Percentiles rank a stretch among this genome's conserved stretches.
These are phyloP conservation scores for Verruconis gallopava DNA, from an alignment of 2,329 filamentous ascomycete species.

Conservation along the genomic window DNA sequence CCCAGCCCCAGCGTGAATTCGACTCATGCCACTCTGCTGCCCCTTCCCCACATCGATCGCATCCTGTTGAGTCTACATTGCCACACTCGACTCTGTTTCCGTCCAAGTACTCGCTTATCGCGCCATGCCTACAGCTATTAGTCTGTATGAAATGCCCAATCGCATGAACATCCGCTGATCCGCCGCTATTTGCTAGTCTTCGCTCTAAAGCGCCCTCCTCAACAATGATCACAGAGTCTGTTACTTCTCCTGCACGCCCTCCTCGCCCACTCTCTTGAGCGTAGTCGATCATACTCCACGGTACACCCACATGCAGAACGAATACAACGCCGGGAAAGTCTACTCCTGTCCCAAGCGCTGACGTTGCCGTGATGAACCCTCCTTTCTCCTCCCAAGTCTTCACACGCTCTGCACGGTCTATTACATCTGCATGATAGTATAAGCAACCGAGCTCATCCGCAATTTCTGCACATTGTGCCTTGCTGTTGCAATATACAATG, in stretches of 20 bases:
- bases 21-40: background rate
- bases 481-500: conserved; percentile 14
- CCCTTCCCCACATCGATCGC: conserved; percentile 8
- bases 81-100: conserved; percentile 4
- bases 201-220: conserved; percentile 10
- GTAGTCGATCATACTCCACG: conserved; percentile 12
- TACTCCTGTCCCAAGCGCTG: conserved; percentile 13
- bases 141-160: conserved; percentile 7
- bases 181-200: background rate
- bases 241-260: conserved; percentile 3
- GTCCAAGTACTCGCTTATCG: conserved; percentile 11
- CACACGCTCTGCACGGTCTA: conserved; percentile 11
- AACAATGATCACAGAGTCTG: conserved; percentile 10
- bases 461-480: conserved; percentile 11
- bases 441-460: conserved; percentile 10
- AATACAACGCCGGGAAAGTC: conserved; percentile 14
- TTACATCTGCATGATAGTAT: conserved; percentile 12
- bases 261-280: conserved; percentile 10
- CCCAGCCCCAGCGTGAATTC: conserved; percentile 5
- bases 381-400: conserved; percentile 9
- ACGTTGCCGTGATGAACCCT: conserved; percentile 15
- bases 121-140: conserved; percentile 5
- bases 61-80: conserved; percentile 5
- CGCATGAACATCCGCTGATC: background rate
- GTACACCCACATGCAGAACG: conserved; percentile 11